Percentiles rank a stretch among this genome's conserved stretches.
phyloP scores from a whole-genome alignment of 2,329 filamentous ascomycete genomes.

The Pleomassaria siparia region DNA sequence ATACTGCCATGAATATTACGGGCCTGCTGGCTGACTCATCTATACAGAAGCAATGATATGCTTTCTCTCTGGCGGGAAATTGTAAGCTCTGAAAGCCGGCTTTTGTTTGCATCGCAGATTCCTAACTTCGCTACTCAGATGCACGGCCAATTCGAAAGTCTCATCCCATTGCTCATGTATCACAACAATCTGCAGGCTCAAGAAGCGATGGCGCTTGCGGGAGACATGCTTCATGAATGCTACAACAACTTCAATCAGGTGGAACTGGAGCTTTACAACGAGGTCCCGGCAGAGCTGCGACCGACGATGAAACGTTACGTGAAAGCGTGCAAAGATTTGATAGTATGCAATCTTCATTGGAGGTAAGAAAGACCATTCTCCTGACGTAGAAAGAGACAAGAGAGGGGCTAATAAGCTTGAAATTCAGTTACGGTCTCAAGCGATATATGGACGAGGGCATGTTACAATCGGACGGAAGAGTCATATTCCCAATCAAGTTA shows the following conservation, averaged over 20 bases:
- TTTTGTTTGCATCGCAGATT: background rate
- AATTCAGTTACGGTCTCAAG: slow-evolving; percentile 2
- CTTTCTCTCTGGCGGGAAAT: slow-evolving; percentile 2
- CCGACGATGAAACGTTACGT: slow-evolving; percentile 1
- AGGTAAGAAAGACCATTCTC: background rate
- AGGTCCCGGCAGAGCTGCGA: background rate
- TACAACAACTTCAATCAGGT: slow-evolving; percentile 5
- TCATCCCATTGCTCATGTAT: slow-evolving; percentile 2
- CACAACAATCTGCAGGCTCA: slow-evolving; percentile 3
- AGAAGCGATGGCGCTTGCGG: slow-evolving; percentile 1
- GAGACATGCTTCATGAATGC: slow-evolving; percentile 5
- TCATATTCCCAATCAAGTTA: slow-evolving; percentile 1
- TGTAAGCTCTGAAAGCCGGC: background rate
- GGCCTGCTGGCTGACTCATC: background rate
- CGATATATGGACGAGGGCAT: slow-evolving; percentile 1
- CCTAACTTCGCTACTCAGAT: slow-evolving; percentile 3
- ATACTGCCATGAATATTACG: background rate
- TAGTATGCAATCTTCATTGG: slow-evolving; percentile 5
- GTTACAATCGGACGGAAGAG: slow-evolving; percentile 1
- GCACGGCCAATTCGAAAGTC: slow-evolving; percentile 3
- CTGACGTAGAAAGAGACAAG: background rate
- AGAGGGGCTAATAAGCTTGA: background rate
- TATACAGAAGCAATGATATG: slow-evolving; percentile 1
- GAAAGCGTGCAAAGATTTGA: slow-evolving; percentile 4
- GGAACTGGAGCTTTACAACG: slow-evolving; percentile 4